Evolutionary conservation across 2,329 filamentous ascomycete genomes (phyloP), one percentile per base, ranked within the genome.

Genomic region (Pyricularia pennisetigena): DNA sequence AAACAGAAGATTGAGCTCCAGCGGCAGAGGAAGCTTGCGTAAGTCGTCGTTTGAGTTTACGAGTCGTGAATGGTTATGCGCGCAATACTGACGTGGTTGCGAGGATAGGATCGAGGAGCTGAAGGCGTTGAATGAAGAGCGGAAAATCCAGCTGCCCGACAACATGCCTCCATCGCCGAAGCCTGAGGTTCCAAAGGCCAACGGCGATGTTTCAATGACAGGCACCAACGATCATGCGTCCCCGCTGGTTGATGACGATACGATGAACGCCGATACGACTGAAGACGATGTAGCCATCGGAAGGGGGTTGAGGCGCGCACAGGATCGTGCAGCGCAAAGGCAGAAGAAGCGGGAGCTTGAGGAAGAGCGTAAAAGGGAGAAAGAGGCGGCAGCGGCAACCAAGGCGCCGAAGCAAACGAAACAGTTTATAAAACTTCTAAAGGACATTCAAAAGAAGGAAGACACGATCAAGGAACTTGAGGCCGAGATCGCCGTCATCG

Each of bases 1-100:
- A 99, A 99, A 78, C 91, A 96, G 76, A 97, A 97, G 81, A 97
- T 97, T 70, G 92, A 97, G 72, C 90, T 88, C 79, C 94, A 98
- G 79, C 87, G 93, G 71, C 87, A 91, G 72, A 88, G 91, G 71
- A 89, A 89, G 72, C 83, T 86, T 77, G 81, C 82, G 86, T 89
- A 81, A 78, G 86, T 84, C 70, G 54, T 20, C n/a, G 66, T n/a
- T 2, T 61, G 29, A 9, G 4, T 23, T 35, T n/a, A 26, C 32
- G 64, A 63, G 65, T 26, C 65, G 6, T 26, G 26, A 35, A 28
- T 35, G 7, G 3, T 20, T 14, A 26, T 8, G 29, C 6, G 29
- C 6, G 23, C 26, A 66, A 68, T 67, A 69, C 74, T 81, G 70
- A 81, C 74, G 29, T 74, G 41, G 69, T 59, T 12, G 64, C 32